Conservation (phyloP, 352 stramenopile genomes). For the Phytophthora agathidicida region DNA sequence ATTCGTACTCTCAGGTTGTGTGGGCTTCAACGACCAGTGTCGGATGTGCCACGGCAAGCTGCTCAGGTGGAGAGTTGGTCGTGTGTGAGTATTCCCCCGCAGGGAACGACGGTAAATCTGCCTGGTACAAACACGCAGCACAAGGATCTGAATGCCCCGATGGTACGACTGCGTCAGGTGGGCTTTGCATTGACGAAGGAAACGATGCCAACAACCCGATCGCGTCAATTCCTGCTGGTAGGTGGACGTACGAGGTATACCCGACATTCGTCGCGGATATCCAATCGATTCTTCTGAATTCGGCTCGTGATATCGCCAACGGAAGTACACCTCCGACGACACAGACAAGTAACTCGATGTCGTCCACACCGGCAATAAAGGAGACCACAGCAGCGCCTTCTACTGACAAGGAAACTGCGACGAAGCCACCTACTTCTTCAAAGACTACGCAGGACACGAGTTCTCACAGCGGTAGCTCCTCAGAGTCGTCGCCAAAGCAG, state of each 20-base stretch:
- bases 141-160: constrained; percentile 47
- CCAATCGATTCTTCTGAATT: constrained; percentile 50
- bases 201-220: constrained; percentile 52
- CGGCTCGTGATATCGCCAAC: constrained; percentile 35
- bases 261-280: constrained; percentile 56
- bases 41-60: constrained; percentile 59
- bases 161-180: constrained; percentile 41
- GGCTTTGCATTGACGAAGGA: constrained; percentile 51
- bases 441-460: no score
- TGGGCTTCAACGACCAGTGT: constrained; percentile 65
- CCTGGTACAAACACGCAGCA: constrained; percentile 60
- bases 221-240: constrained; percentile 50
- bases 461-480: no score
- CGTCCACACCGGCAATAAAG: not conserved
- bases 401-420: not conserved
- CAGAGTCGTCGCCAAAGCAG: not conserved
- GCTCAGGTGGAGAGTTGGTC: constrained; percentile 41
- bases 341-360: not conserved
- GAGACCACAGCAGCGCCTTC: constrained; percentile 2
- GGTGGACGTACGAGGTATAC: constrained; percentile 61
- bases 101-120: constrained; percentile 49
- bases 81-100: constrained; percentile 64
- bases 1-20: constrained; percentile 77
- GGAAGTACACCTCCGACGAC: constrained; percentile 11
- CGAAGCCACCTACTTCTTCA: not conserved